Evolutionary conservation across 2,329 filamentous ascomycete genomes (phyloP).

Genomic region (Aspergillus sergii): DNA sequence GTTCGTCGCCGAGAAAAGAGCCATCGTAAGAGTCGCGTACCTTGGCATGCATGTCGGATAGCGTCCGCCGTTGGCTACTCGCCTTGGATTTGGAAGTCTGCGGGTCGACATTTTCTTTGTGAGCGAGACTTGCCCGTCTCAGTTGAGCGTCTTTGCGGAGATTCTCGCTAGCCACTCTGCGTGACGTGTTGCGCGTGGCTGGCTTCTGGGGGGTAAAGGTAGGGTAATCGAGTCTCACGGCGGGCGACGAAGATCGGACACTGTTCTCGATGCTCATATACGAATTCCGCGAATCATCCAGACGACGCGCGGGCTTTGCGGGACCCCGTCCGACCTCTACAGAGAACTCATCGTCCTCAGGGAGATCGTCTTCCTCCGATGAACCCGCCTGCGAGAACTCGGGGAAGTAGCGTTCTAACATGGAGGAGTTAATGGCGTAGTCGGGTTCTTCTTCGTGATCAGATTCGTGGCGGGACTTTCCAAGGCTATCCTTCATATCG

Average conservation of each 20-base stretch:
- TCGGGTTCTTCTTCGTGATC: constrained; percentile 41
- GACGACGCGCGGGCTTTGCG: constrained; percentile 37
- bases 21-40: constrained; percentile 56
- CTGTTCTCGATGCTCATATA: constrained; percentile 53
- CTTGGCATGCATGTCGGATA: constrained; percentile 60
- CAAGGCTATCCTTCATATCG: constrained; percentile 24
- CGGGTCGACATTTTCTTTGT: constrained; percentile 44
- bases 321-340: constrained; percentile 60
- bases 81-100: constrained; percentile 40
- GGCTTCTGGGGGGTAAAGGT: constrained; percentile 40
- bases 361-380: constrained; percentile 42
- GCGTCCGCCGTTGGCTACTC: constrained; percentile 48
- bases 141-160: constrained; percentile 46
- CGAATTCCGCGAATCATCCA: constrained; percentile 55
- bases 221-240: constrained; percentile 42
- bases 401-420: constrained; percentile 50
- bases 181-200: constrained; percentile 30
- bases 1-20: constrained; percentile 54
- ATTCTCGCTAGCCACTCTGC: constrained; percentile 37
- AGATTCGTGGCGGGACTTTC: constrained; percentile 15
- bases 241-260: constrained; percentile 43
- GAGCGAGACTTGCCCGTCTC: constrained; percentile 42
- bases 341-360: constrained; percentile 52
- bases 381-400: constrained; percentile 49
- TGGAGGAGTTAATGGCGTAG: constrained; percentile 50